Evolutionary conservation across 2,329 filamentous ascomycete genomes (phyloP).

Genomic region (Aspergillus neotritici): DNA sequence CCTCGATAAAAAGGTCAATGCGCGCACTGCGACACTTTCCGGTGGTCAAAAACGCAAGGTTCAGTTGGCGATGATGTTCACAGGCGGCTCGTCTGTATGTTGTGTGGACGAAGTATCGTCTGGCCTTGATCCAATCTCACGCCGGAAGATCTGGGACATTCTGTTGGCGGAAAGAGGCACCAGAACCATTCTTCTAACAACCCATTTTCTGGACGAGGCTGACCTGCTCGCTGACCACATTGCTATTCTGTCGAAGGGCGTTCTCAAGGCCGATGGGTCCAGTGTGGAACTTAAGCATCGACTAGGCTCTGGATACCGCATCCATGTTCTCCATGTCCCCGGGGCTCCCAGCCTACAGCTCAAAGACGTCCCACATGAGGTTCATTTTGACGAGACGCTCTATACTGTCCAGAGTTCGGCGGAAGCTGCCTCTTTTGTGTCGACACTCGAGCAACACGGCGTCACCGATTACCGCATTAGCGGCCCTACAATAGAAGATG

Average conservation of each 20-base stretch:
- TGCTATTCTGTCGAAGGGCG: constrained; percentile 78
- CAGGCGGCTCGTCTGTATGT: constrained; percentile 79
- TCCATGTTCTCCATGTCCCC: constrained; percentile 62
- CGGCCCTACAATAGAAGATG: constrained; percentile 86
- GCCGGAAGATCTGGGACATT: constrained; percentile 92
- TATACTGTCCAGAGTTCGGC: constrained; percentile 66
- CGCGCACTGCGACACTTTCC: constrained; percentile 70
- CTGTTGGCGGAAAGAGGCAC: constrained; percentile 74
- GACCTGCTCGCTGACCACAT: constrained; percentile 86
- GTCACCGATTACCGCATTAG: constrained; percentile 77
- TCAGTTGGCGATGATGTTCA: constrained; percentile 92
- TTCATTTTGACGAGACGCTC: constrained; percentile 63
- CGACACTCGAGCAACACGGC: constrained; percentile 58
- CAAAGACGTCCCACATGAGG: constrained; percentile 52
- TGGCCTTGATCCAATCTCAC: constrained; percentile 77
- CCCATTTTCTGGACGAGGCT: constrained; percentile 90
- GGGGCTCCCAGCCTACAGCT: constrained; percentile 46
- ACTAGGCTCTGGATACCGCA: constrained; percentile 76
- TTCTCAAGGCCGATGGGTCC: constrained; percentile 73
- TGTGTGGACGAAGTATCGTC: constrained; percentile 89
- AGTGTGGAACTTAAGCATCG: constrained; percentile 79
- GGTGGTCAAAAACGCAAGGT: constrained; percentile 90
- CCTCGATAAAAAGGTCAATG: constrained; percentile 65
- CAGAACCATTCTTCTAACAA: constrained; percentile 80
- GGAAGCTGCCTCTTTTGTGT: constrained; percentile 66